Evolutionary conservation across 106 monocot genomes (phyloP).

Genomic region (Apostasia shenzhenica): DNA sequence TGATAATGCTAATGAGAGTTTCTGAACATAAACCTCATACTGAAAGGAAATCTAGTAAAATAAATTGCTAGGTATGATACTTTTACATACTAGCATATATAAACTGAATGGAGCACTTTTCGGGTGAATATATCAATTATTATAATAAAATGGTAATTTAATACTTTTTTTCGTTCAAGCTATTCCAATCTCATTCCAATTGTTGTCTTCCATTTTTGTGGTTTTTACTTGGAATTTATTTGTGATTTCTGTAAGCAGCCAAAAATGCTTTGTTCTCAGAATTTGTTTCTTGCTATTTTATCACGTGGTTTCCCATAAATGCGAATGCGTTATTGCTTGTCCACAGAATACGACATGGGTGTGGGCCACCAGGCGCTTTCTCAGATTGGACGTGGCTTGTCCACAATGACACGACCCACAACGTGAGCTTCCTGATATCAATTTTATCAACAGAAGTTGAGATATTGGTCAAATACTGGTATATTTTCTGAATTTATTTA

Average conservation of each 20-base stretch:
- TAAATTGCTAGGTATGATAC: too few relatives aligned
- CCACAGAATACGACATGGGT: constrained; percentile 46
- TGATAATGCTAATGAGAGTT: too few relatives aligned
- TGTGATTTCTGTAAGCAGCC: neutral
- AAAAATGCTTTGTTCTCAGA: neutral
- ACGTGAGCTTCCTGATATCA: constrained; percentile 33
- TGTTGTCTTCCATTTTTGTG: neutral
- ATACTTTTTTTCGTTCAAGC: too few relatives aligned
- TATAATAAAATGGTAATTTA: too few relatives aligned
- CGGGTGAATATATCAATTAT: too few relatives aligned
- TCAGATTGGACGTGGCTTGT: constrained; percentile 70
- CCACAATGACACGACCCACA: constrained; percentile 94
- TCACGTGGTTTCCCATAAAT: neutral
- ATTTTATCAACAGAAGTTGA: neutral
- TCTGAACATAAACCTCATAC: too few relatives aligned
- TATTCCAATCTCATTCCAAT: too few relatives aligned
- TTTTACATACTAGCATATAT: too few relatives aligned
- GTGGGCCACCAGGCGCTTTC: constrained; percentile 33
- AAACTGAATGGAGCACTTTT: too few relatives aligned
- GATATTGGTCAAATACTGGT: too few relatives aligned
- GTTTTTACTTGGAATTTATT: neutral
- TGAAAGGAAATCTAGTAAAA: too few relatives aligned
- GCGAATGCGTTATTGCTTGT: constrained; percentile 8
- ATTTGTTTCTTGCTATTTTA: neutral
- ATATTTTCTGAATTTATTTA: too few relatives aligned